phyloP scores from a whole-genome alignment of 1,284 basidiomycete species.

The Leccinum fallax region DNA sequence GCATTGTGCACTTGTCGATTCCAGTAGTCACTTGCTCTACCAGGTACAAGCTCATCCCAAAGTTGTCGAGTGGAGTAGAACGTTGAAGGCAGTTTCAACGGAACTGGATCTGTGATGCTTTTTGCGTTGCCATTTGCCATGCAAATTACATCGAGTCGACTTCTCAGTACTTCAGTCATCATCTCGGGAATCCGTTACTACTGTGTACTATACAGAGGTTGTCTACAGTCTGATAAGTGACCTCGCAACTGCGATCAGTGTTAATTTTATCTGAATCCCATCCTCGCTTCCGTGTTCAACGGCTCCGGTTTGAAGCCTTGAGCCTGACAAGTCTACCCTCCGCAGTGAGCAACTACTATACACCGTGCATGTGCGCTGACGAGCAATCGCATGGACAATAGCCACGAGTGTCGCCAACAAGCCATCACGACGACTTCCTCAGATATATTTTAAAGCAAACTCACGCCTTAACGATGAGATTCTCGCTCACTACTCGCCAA shows the following conservation, averaged over 20 bases:
- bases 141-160: not conserved
- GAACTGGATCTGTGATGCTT: constrained; percentile 11
- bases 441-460: too few relatives aligned
- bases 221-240: not conserved
- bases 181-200: not conserved
- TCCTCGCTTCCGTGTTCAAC: not conserved
- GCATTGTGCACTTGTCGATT: not conserved
- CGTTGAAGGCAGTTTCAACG: constrained; percentile 44
- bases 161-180: not conserved
- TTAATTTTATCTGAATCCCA: not conserved
- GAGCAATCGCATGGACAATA: too few relatives aligned
- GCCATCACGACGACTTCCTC: too few relatives aligned
- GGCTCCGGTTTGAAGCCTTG: not conserved
- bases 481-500: too few relatives aligned
- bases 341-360: too few relatives aligned
- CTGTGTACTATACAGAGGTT: not conserved
- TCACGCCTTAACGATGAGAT: too few relatives aligned
- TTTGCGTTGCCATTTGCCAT: not conserved
- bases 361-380: too few relatives aligned
- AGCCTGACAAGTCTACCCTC: not conserved
- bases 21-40: constrained; percentile 9
- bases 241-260: not conserved
- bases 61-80: constrained; percentile 68
- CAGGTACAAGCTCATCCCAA: constrained; percentile 74
- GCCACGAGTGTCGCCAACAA: too few relatives aligned